Conservation (phyloP, 495 filamentous ascomycete genomes). For the Penicillium malachiteum region DNA sequence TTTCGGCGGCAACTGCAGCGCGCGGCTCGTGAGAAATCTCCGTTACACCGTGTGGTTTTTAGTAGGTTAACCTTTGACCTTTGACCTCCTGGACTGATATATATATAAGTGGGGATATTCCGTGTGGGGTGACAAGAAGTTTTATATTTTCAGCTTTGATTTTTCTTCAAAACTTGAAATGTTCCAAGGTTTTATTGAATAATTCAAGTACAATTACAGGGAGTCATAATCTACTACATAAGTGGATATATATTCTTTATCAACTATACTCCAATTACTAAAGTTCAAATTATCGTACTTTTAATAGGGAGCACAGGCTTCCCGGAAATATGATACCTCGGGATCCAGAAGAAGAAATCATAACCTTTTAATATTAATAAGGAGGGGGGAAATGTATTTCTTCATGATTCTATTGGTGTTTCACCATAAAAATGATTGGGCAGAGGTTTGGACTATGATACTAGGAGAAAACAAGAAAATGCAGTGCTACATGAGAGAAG, state of each 20-base stretch:
- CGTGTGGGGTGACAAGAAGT: constrained; percentile 10
- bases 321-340: constrained; percentile 23
- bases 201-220: no score
- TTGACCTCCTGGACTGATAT: no score
- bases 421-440: background rate
- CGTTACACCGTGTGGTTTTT: constrained; percentile 17
- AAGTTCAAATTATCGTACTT: background rate
- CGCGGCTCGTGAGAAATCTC: constrained; percentile 22
- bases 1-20: constrained; percentile 18
- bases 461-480: background rate
- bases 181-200: no score
- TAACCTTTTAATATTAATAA: background rate
- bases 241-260: background rate
- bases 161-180: background rate
- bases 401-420: background rate
- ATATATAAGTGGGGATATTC: background rate
- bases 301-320: constrained; percentile 14
- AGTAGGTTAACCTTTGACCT: background rate
- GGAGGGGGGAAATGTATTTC: background rate
- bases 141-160: constrained; percentile 5
- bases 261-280: no score
- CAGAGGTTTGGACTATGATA: background rate
- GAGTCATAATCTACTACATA: no score
- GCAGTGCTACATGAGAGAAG: no score
- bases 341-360: background rate